Conservation (phyloP, 2,329 filamentous ascomycete genomes). For the Microsporum canis region DNA sequence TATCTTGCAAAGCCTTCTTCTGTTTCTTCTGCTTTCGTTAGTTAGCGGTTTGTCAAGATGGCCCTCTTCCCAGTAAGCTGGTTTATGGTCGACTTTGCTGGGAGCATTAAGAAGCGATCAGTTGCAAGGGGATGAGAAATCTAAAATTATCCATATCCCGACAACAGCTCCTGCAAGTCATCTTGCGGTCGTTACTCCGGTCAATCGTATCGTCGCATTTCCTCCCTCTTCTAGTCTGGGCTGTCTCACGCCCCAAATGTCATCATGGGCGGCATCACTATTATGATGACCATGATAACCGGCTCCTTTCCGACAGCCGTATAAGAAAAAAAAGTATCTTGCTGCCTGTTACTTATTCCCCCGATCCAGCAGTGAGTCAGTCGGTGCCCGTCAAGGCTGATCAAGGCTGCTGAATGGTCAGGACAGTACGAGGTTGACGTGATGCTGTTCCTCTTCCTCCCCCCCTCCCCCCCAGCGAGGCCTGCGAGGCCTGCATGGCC, state of each 20-base stretch:
- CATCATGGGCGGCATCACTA: not conserved
- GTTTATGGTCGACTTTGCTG: not conserved
- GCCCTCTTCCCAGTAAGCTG: not conserved
- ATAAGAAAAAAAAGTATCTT: not conserved
- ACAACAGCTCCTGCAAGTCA: not conserved
- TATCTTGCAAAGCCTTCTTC: not conserved
- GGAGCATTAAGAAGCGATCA: not conserved
- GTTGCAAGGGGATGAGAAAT: not conserved
- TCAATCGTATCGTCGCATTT: not conserved
- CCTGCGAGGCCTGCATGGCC: not conserved
- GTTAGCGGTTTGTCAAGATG: not conserved
- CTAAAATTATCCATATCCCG: not conserved
- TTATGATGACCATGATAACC: not conserved
- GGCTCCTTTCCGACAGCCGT: not conserved
- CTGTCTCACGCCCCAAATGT: not conserved
- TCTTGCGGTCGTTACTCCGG: not conserved
- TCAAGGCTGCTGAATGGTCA: not conserved
- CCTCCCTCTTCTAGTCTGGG: not conserved
- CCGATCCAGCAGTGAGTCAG: not conserved
- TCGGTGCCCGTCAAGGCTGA: not conserved
- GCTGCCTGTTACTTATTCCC: not conserved
- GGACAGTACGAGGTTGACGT: not conserved
- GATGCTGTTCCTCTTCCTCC: not conserved
- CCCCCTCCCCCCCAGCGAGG: not conserved
- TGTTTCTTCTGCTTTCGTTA: not conserved